Evolutionary conservation across 1,139 yeast genomes (phyloP), one percentile per base, ranked within the genome.

Genomic region (Blastobotrys elegans): DNA sequence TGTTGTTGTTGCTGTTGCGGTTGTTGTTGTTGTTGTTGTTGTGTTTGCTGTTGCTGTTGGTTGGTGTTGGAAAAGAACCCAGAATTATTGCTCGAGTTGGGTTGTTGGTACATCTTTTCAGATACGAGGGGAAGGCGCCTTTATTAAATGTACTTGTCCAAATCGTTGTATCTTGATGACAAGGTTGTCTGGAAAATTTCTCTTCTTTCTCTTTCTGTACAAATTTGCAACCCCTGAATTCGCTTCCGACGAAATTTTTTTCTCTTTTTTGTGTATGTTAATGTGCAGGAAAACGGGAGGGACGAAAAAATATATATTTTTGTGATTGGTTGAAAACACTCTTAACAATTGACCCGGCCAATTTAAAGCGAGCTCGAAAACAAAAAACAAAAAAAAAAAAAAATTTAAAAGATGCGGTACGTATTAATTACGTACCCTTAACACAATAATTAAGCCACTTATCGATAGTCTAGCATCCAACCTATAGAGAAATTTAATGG

Each of bases 21-120:
- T n/a, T n/a, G n/a, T 14, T 38, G 40, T 22, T 35, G 33, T n/a
- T 30, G 24, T 10, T 32, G 21, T 21, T 35, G 44, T 36, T 45
- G 48, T 40, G 56, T 57, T 48, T 39, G 34, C 5, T 27, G n/a
- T 3, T 21, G 36, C 3, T 31, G 10, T 17, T 14, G 13, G 36
- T 40, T 30, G 40, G 31, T 20, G 43, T 18, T 40, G 45, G 52
- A 54, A 38, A 55, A 54, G 43, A 53, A 52, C 44, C 58, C 60
- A 35, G 60, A 56, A 24, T 58, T 56, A 48, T 55, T 55, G 18
- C 53, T 33, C 17, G 44, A 47, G 30, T 43, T 43, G 14, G 47
- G 40, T 34, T 47, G 50, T 22, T 46, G 49, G 30, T 47, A 47
- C 50, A 47, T 47, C 27, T 26, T 33, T 33, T 33, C 17, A 7